Evolutionary conservation across 257 asterid species (phyloP).

Genomic region (Solanum habrochaites): DNA sequence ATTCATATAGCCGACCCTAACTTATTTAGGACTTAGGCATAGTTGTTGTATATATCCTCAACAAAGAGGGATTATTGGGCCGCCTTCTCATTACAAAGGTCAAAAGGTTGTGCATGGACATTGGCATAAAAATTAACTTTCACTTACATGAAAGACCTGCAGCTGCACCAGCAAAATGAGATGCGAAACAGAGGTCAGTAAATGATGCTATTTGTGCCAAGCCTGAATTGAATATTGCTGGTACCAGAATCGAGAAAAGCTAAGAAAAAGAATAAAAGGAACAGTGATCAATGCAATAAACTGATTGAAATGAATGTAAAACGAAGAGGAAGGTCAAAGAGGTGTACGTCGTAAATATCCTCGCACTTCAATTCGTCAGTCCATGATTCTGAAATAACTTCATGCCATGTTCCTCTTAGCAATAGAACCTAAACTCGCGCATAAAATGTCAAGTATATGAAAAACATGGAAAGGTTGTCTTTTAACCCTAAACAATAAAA

Average conservation of each 20-base stretch:
- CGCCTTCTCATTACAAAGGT: background rate
- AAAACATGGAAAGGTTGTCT: background rate
- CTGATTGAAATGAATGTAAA: background rate
- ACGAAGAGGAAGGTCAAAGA: background rate
- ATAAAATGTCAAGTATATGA: background rate
- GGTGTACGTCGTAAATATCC: constrained; percentile 25
- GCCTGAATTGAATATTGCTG: constrained; percentile 32
- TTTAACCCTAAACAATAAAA: background rate
- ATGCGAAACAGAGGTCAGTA: constrained; percentile 37
- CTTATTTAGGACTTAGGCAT: background rate
- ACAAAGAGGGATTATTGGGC: background rate
- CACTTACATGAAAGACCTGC: constrained; percentile 41
- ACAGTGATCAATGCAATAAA: constrained; percentile 2
- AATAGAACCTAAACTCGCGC: constrained; percentile 12
- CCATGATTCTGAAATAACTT: constrained; percentile 16
- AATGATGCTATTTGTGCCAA: constrained; percentile 36
- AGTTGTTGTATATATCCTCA: background rate
- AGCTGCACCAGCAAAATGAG: constrained; percentile 33
- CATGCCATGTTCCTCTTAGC: constrained; percentile 12
- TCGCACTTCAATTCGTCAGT: constrained; percentile 3
- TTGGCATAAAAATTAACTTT: background rate
- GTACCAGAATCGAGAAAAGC: constrained; percentile 34
- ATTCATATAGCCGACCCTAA: background rate
- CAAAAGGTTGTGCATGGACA: background rate
- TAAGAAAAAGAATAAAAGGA: background rate